Percentiles rank a stretch among this genome's conserved stretches.
These are phyloP conservation scores for Xeromyces bisporus DNA, from an alignment of 495 filamentous ascomycete genomes.

Conservation along the genomic window DNA sequence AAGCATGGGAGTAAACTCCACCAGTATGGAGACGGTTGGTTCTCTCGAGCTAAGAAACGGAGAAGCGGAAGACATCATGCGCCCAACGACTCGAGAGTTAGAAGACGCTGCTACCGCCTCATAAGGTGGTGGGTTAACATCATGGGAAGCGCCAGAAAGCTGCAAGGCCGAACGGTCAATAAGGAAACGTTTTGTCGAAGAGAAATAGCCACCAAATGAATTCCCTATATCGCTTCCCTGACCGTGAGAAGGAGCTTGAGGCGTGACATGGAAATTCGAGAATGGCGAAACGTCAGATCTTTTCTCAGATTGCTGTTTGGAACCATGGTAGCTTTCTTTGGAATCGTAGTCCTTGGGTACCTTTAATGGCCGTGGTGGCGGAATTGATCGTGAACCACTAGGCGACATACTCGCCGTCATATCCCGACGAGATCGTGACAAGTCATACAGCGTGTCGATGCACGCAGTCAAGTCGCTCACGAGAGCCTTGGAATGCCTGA, in stretches of 20 bases:
- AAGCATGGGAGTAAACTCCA: conserved; percentile 32
- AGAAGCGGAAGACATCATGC: conserved; percentile 25
- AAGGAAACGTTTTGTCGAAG: conserved; percentile 15
- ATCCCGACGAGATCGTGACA: conserved; percentile 53
- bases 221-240: conserved; percentile 6
- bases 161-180: conserved; percentile 29
- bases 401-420: conserved; percentile 26
- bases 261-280: conserved; percentile 7
- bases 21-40: conserved; percentile 24
- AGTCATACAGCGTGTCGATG: conserved; percentile 79
- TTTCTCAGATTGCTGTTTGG: conserved; percentile 4
- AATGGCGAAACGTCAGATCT: conserved; percentile 8
- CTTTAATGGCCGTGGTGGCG: conserved; percentile 8
- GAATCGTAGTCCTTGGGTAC: conserved; percentile 6
- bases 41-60: conserved; percentile 20
- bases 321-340: conserved; percentile 15
- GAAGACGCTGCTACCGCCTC: conserved; percentile 26
- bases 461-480: conserved; percentile 63
- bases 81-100: conserved; percentile 31
- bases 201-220: conserved; percentile 5
- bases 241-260: conserved; percentile 5
- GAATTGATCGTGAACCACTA: conserved; percentile 13
- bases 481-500: conserved; percentile 38
- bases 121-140: conserved; percentile 30
- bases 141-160: conserved; percentile 24